These are phyloP conservation scores for Fagopyrum esculentum DNA, from an alignment of 148 eudicot genomes.

Conservation along the genomic window DNA sequence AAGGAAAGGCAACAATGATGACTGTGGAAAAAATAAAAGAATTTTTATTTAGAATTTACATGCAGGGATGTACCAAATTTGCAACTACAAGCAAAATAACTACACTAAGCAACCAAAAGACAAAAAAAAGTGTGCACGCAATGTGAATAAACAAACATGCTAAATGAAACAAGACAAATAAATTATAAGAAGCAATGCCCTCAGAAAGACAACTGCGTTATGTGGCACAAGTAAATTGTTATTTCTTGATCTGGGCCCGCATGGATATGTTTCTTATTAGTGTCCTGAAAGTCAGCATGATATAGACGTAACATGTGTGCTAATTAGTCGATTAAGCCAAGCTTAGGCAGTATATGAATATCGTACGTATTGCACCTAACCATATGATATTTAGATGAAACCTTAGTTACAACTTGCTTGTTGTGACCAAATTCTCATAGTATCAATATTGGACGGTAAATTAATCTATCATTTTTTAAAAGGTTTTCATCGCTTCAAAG, in stretches of 20 bases:
- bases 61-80: too few species aligned
- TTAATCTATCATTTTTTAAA: not conserved
- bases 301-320: not conserved
- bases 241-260: not conserved
- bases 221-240: conserved; percentile 2
- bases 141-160: too few species aligned
- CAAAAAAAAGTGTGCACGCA: too few species aligned
- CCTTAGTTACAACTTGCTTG: conserved; percentile 3
- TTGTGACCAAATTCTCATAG: not conserved
- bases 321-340: not conserved
- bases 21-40: too few species aligned
- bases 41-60: too few species aligned
- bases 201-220: too few species aligned
- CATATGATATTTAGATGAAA: conserved; percentile 2
- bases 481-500: not conserved
- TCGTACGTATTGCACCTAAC: not conserved
- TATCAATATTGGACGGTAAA: not conserved
- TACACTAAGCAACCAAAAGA: too few species aligned
- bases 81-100: too few species aligned
- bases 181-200: too few species aligned
- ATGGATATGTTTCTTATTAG: not conserved
- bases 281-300: conserved; percentile 5
- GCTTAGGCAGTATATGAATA: not conserved
- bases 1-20: too few species aligned
- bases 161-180: too few species aligned